These are phyloP conservation scores for Podospora didyma DNA, from an alignment of 495 filamentous ascomycete genomes.

Conservation along the genomic window DNA sequence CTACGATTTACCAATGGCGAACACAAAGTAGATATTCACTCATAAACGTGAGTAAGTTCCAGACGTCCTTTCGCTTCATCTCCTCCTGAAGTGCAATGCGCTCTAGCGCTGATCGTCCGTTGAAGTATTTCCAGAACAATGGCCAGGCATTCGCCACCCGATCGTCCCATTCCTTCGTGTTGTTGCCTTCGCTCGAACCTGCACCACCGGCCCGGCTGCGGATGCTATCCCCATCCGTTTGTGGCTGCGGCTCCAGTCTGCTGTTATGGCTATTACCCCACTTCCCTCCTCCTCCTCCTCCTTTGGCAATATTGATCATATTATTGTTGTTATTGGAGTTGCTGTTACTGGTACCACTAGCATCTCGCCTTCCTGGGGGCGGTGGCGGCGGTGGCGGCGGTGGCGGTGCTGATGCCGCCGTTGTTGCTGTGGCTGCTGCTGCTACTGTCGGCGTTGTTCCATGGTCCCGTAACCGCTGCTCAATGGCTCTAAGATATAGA, in stretches of 20 bases:
- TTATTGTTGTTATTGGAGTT: background rate
- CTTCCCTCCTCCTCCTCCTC: background rate
- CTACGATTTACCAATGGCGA: slow-evolving; percentile 49
- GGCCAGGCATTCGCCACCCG: slow-evolving; percentile 47
- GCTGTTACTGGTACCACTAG: background rate
- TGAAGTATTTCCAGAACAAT: slow-evolving; percentile 73
- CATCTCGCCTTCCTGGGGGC: background rate
- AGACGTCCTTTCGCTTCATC: slow-evolving; percentile 78
- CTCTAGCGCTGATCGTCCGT: slow-evolving; percentile 82
- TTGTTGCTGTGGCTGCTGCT: background rate
- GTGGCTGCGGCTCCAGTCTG: background rate
- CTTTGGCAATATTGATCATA: too few relatives aligned
- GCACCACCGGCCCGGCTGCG: background rate
- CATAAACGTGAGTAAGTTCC: slow-evolving; percentile 61
- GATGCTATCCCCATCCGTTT: background rate
- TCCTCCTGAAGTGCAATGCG: slow-evolving; percentile 77
- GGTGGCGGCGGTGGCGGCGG: too few relatives aligned
- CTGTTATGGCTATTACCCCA: background rate
- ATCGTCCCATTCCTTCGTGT: slow-evolving; percentile 28
- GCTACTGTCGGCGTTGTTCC: background rate
- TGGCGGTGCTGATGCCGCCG: too few relatives aligned
- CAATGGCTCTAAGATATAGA: slow-evolving; percentile 70
- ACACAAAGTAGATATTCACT: slow-evolving; percentile 53
- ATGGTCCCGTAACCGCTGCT: slow-evolving; percentile 46
- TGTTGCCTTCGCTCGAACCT: background rate